These are phyloP conservation scores for Ceratobasidium theobromae DNA, from an alignment of 1,284 basidiomycete genomes.

Conservation along the genomic window DNA sequence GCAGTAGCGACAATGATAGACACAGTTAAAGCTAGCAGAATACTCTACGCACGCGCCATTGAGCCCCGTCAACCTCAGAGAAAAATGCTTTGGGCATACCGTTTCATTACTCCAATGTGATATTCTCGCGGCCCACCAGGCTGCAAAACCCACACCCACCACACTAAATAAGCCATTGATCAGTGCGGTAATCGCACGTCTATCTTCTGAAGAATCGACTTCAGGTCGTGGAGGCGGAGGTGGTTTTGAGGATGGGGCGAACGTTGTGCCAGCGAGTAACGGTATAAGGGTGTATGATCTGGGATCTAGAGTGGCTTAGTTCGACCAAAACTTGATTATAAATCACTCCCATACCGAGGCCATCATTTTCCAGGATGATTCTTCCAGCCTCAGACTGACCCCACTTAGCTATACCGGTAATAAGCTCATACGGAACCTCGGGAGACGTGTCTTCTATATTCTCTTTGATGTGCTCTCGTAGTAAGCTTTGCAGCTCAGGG, in stretches of 20 bases:
- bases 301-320: constrained; percentile 42
- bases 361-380: constrained; percentile 48
- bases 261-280: constrained; percentile 71
- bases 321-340: not conserved
- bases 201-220: constrained; percentile 52
- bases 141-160: constrained; percentile 61
- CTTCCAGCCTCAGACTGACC: constrained; percentile 54
- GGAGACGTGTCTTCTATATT: constrained; percentile 40
- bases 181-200: constrained; percentile 64
- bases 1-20: constrained; percentile 57
- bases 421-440: constrained; percentile 61
- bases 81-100: constrained; percentile 49
- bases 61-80: not conserved
- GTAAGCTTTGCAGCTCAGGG: not conserved
- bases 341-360: constrained; percentile 42
- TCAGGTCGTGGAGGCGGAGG: constrained; percentile 51
- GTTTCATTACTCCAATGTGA: constrained; percentile 68
- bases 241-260: constrained; percentile 70
- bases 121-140: constrained; percentile 68
- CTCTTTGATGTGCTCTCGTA: constrained; percentile 32
- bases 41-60: constrained; percentile 50
- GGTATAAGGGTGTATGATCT: constrained; percentile 65
- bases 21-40: constrained; percentile 54
- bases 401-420: constrained; percentile 67
- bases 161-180: constrained; percentile 71